A percentile compares a stretch with the other conserved stretches of the same genome.
Evolutionary conservation across 2,329 filamentous ascomycete genomes (phyloP).

Genomic region (Myriosclerotinia duriaeana): DNA sequence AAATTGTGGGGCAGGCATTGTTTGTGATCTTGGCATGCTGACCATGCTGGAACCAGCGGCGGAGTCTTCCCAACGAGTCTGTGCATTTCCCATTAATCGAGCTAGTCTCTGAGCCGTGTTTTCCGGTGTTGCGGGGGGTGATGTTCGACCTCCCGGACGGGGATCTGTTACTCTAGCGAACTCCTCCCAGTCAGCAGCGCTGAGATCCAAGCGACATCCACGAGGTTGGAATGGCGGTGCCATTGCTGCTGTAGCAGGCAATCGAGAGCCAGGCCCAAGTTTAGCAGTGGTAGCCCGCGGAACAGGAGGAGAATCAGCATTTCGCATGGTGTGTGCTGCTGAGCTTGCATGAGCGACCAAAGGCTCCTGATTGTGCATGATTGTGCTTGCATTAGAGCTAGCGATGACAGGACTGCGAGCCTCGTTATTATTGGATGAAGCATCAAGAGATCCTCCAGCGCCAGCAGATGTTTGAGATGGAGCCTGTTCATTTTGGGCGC

Average conservation of each 20-base stretch:
- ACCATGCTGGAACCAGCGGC: conserved; percentile 22
- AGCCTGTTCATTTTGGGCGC: neutral
- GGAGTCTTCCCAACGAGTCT: conserved; percentile 32
- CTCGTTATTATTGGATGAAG: neutral
- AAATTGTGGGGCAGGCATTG: conserved; percentile 25
- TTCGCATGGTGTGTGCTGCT: conserved; percentile 2
- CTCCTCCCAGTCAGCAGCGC: conserved; percentile 17
- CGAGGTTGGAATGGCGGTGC: conserved; percentile 42
- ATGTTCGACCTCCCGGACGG: conserved; percentile 18
- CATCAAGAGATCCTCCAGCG: neutral
- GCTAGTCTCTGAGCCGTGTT: conserved; percentile 30
- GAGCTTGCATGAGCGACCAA: neutral
- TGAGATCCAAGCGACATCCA: conserved; percentile 12
- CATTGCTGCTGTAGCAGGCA: conserved; percentile 40
- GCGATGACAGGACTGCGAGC: neutral
- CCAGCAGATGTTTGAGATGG: neutral
- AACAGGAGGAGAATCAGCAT: neutral
- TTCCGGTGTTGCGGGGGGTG: conserved; percentile 23
- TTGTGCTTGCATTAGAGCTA: neutral
- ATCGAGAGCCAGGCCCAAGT: conserved; percentile 18
- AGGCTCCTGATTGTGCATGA: neutral
- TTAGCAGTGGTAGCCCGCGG: neutral
- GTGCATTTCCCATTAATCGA: conserved; percentile 30
- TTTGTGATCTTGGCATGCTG: conserved; percentile 25
- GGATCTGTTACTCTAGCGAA: conserved; percentile 16